Evolutionary conservation across 179 eudicot genomes (phyloP), one percentile per base, ranked within the genome.

Genomic region (Nepenthes alata): DNA sequence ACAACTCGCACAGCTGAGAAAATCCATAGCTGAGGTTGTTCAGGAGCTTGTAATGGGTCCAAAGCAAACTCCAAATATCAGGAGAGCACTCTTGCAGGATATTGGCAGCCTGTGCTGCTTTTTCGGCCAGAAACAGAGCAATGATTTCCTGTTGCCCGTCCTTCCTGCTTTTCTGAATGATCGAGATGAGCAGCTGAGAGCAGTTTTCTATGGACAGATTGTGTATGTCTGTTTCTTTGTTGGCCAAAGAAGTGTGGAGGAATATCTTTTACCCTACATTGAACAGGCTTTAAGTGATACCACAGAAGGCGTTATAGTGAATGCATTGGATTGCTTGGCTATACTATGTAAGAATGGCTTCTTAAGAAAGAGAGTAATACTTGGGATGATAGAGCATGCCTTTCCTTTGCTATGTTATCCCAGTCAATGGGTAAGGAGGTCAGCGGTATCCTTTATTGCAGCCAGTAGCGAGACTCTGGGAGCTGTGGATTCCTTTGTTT

Each of bases 11-110:
- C 91, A 82, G 58, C 78, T 93, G 69, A 86, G 98, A 70, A 87
- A 82, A 72, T 87, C 90, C 47, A 83, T 93, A 62, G 93, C 91
- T 55, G 98, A 93, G 72, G 95, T 93, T 64, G 90, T 93, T 74
- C 97, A 89, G 68, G 98, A 93, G 68, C 94, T 93, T 49, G 98
- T 93, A 55, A 93, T 93, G 98, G 98, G 98, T 58, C 86, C 88
- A 37, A 93, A 87, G 79, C 96, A 93, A 78, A 85, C 95, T n/a
- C 96, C 98, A 61, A 89, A 87, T 75, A 93, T 93, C 61, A 89
- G 98, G 81, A 87, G 98, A 77, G 97, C 98, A 12, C 89, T 93
- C 47, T 64, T 93, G 77, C 91, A 83, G 76, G 98, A 93, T 78
- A 74, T 93, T 68, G 95, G 83, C 57, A 84, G 88, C 62, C 81